These are phyloP conservation scores for Leccinum boreale DNA, from an alignment of 768 basidiomycete species.

Conservation along the genomic window DNA sequence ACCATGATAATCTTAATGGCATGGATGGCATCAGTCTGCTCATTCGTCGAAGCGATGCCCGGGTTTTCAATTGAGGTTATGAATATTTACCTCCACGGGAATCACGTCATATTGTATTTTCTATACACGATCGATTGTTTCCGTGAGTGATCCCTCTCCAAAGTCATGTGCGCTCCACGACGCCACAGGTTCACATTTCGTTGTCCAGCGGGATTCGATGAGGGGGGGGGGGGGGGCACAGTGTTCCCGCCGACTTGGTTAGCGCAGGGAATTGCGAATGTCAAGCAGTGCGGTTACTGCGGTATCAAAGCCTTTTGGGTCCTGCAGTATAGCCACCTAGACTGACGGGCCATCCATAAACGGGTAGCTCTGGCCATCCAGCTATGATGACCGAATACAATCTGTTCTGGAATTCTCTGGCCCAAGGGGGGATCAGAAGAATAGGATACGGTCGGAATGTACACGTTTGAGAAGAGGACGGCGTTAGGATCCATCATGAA, in stretches of 20 bases:
- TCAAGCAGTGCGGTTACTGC: not conserved
- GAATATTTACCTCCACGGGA: not conserved
- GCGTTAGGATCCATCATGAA: slow-evolving; percentile 8
- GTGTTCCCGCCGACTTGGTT: not conserved
- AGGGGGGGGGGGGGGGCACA: no score
- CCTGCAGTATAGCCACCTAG: slow-evolving; percentile 2
- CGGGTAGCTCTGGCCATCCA: slow-evolving; percentile 15
- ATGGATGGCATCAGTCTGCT: not conserved
- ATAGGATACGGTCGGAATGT: slow-evolving; percentile 3
- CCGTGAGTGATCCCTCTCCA: slow-evolving; percentile 5
- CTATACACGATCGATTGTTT: not conserved
- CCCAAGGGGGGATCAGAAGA: not conserved
- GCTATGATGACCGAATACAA: slow-evolving; percentile 5
- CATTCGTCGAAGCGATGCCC: not conserved
- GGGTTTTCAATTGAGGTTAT: not conserved
- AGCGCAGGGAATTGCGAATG: not conserved
- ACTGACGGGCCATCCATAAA: slow-evolving; percentile 15
- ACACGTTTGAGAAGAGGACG: slow-evolving; percentile 12
- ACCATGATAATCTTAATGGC: not conserved
- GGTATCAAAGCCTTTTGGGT: slow-evolving; percentile 9
- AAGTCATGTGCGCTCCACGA: slow-evolving; percentile 11
- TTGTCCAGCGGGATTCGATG: not conserved
- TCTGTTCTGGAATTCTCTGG: slow-evolving; percentile 3
- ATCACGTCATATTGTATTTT: not conserved
- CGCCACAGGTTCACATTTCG: slow-evolving; percentile 22